phyloP scores from a whole-genome alignment of 2,329 filamentous ascomycete species.

The Chaetomium olivaceum region DNA sequence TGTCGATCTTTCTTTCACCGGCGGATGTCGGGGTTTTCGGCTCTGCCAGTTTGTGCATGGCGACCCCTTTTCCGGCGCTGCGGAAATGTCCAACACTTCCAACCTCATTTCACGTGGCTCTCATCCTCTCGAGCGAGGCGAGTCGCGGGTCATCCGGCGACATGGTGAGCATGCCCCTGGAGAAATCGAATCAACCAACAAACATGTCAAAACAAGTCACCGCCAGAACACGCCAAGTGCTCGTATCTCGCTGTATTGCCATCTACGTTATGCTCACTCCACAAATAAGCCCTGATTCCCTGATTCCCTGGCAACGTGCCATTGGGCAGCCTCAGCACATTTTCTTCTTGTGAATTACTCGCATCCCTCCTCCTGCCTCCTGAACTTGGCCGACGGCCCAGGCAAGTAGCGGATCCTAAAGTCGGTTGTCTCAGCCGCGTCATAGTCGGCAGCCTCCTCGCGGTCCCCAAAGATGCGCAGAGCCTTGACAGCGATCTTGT shows the following conservation, averaged over 20 bases:
- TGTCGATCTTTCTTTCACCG: not conserved
- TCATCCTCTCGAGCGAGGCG: not conserved
- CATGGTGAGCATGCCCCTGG: not conserved
- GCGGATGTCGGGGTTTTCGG: not conserved
- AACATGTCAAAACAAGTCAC: not conserved
- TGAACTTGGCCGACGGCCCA: constrained; percentile 4
- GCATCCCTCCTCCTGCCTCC: constrained; percentile 3
- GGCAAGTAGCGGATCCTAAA: constrained; percentile 49
- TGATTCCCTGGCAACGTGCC: not conserved
- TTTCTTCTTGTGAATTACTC: not conserved
- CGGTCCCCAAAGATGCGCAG: constrained; percentile 54
- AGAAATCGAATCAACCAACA: not conserved
- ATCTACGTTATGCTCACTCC: not conserved
- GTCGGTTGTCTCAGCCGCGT: constrained; percentile 43
- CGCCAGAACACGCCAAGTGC: not conserved
- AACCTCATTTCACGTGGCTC: not conserved
- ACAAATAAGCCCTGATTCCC: not conserved
- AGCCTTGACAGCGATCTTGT: constrained; percentile 52
- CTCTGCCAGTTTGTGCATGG: not conserved
- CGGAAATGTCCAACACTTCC: not conserved
- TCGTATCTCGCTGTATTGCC: not conserved
- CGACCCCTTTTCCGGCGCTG: not conserved
- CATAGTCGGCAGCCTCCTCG: constrained; percentile 48
- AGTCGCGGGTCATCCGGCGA: not conserved
- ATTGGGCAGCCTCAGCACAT: not conserved